Percentiles rank a stretch among this genome's conserved stretches.
Evolutionary conservation across 1,284 basidiomycete genomes (phyloP).

Genomic region (Cerioporus squamosus): DNA sequence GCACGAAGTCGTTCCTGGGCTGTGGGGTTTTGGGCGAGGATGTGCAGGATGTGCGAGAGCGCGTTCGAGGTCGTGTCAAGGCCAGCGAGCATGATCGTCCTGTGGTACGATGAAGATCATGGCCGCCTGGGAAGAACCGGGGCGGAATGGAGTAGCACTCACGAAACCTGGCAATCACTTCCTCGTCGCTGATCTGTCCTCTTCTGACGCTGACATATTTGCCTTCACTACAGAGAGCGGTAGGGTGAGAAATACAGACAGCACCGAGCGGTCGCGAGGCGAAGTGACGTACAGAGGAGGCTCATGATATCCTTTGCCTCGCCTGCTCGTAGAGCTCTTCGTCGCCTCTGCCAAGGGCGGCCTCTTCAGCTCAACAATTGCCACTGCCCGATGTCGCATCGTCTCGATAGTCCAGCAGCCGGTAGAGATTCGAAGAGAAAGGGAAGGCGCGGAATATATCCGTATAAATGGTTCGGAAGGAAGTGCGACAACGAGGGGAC

Average conservation of each 20-base stretch:
- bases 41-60: conserved; percentile 31
- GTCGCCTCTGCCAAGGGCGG: conserved; percentile 29
- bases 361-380: conserved; percentile 45
- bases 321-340: conserved; percentile 26
- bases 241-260: not conserved
- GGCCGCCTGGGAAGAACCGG: too few relatives aligned
- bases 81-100: conserved; percentile 31
- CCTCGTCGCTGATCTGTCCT: conserved; percentile 18
- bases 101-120: not conserved
- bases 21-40: conserved; percentile 8
- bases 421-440: not conserved
- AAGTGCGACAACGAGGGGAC: conserved; percentile 6
- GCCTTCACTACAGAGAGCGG: conserved; percentile 23
- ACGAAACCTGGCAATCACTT: conserved; percentile 33
- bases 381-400: conserved; percentile 40
- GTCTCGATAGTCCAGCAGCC: conserved; percentile 36
- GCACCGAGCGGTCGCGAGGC: not conserved
- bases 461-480: conserved; percentile 13
- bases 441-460: conserved; percentile 4
- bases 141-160: not conserved
- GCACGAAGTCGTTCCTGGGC: conserved; percentile 22
- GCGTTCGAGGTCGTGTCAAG: conserved; percentile 35
- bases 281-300: conserved; percentile 34
- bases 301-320: conserved; percentile 51
- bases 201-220: conserved; percentile 27